These are phyloP conservation scores for Catunica adiposa DNA, from an alignment of 2,329 filamentous ascomycete genomes.

Conservation along the genomic window DNA sequence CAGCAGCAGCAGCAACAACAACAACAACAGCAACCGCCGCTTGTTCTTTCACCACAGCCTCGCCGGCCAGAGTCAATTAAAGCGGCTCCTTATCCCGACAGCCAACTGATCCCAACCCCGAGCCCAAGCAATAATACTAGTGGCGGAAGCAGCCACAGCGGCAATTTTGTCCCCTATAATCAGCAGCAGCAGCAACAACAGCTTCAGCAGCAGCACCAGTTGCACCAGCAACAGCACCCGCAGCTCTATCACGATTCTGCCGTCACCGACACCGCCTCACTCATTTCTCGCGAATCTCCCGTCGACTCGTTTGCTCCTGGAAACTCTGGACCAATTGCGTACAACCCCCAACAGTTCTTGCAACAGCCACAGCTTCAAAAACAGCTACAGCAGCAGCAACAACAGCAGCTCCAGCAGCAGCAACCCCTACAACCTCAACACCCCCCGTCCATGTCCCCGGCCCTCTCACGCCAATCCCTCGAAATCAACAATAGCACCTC, in stretches of 20 bases:
- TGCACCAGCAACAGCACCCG: conserved; percentile 18
- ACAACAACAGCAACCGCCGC: conserved; percentile 10
- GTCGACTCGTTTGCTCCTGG: conserved; percentile 24
- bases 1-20: too few species aligned
- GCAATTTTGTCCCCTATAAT: conserved; percentile 17
- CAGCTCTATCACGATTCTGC: conserved; percentile 14
- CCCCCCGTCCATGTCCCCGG: conserved; percentile 26
- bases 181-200: conserved; percentile 22
- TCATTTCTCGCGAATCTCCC: conserved; percentile 43
- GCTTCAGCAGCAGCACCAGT: conserved; percentile 23
- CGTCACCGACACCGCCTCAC: conserved; percentile 37
- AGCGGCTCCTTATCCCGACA: neutral
- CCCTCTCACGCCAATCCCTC: conserved; percentile 6
- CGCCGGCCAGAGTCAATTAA: neutral
- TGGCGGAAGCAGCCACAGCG: conserved; percentile 5
- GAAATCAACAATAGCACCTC: neutral
- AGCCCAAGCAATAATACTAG: conserved; percentile 13
- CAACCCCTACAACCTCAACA: conserved; percentile 26
- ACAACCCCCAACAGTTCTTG: neutral
- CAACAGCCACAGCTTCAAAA: neutral
- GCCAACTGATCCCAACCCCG: conserved; percentile 12
- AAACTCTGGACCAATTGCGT: conserved; percentile 24
- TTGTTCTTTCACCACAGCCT: neutral
- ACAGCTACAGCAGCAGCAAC: neutral
- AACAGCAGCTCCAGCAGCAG: neutral